Conservation (phyloP, 1,139 yeast genomes). For the Arxiozyma heterogenica region DNA sequence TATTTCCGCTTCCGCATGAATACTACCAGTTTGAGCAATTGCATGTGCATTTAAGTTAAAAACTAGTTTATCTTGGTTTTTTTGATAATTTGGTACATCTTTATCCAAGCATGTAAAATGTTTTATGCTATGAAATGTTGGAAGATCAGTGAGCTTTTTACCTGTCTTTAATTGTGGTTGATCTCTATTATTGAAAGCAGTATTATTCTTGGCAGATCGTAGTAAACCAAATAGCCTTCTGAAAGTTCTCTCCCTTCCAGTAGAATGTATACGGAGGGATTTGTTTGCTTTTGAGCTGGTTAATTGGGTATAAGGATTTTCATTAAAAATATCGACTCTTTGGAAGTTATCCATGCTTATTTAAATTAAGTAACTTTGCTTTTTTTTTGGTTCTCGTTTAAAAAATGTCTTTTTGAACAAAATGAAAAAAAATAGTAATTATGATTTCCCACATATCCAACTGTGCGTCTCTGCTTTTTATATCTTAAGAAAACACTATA, state of each 20-base stretch:
- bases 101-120: background rate
- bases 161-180: background rate
- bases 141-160: background rate
- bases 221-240: background rate
- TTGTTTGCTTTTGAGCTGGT: background rate
- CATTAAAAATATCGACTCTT: no score
- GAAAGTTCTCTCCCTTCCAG: background rate
- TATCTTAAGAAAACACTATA: background rate
- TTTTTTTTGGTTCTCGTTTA: background rate
- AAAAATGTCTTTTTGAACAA: no score
- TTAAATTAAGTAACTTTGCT: no score
- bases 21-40: background rate
- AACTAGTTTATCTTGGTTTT: background rate
- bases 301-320: background rate
- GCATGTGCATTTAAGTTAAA: background rate
- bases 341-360: background rate
- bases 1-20: background rate
- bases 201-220: background rate
- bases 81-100: background rate
- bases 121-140: constrained; percentile 1
- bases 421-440: background rate
- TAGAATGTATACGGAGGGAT: background rate
- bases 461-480: background rate
- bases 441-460: background rate
- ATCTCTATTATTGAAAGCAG: background rate